Percentiles rank a stretch among this genome's conserved stretches.
phyloP scores from a whole-genome alignment of 139 green algal genomes.

The Spirogloea muscicola region DNA sequence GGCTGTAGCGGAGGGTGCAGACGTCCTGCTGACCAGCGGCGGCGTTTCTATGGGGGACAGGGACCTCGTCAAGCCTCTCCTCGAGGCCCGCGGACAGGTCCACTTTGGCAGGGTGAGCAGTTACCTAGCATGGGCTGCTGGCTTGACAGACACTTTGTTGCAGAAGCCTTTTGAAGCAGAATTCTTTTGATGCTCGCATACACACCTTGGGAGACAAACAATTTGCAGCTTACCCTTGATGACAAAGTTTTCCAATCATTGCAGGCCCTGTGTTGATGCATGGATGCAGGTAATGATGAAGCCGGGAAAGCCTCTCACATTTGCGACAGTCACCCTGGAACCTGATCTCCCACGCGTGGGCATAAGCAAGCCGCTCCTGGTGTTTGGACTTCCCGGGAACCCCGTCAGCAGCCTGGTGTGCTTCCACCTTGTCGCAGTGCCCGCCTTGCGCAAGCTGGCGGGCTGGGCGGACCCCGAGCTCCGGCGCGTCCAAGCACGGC shows the following conservation, averaged over 20 bases:
- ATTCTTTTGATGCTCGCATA: no score
- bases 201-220: no score
- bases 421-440: slow-evolving; percentile 84
- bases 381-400: slow-evolving; percentile 72
- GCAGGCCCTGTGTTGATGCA: no score
- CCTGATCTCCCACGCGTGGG: no score
- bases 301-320: slow-evolving; percentile 94
- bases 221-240: no score
- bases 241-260: no score
- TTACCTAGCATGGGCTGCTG: no score
- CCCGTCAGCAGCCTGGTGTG: slow-evolving; percentile 64
- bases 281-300: slow-evolving; percentile 76
- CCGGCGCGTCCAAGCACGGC: slow-evolving; percentile 61
- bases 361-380: slow-evolving; percentile 50
- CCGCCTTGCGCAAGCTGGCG: slow-evolving; percentile 73
- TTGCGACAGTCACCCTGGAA: slow-evolving; percentile 69
- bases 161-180: no score
- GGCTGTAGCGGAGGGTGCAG: slow-evolving; percentile 60
- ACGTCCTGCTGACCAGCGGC: slow-evolving; percentile 68
- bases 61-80: slow-evolving; percentile 91
- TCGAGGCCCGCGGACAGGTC: slow-evolving; percentile 74
- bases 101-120: slow-evolving; percentile 77
- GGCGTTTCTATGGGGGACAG: slow-evolving; percentile 95
- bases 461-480: slow-evolving; percentile 60
- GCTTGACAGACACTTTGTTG: no score